Evolutionary conservation across 75 land plant species (phyloP), one percentile per base, ranked within the genome.

Genomic region (Picea sitchensis): DNA sequence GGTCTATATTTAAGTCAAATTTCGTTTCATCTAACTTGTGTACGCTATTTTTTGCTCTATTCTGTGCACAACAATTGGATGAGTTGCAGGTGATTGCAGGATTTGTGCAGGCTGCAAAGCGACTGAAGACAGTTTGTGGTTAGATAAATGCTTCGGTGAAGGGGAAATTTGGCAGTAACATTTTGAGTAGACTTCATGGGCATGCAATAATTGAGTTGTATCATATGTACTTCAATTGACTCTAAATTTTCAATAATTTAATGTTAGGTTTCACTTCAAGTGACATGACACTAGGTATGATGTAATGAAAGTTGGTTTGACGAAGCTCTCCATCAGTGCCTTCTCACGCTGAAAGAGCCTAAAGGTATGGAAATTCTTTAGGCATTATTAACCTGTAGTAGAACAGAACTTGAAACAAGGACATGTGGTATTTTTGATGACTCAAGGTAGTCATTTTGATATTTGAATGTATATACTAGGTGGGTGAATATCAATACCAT

Each of bases 81-180:
- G 98, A 96, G 89, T 79, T 87, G 83, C 95, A 94, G 84, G 98
- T 96, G 34, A 96, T 96, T 59, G 82, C 88, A 21, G 91, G 94
- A 74, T 96, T 96, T 81, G 88, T 89, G 81, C 87, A 94, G 47
- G 90, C 96, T 65, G 98, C 96, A 13, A 96, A 91, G 83, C 87
- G 96, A 69, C 82, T 89, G 54, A 93, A 91, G 81, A 83, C 88
- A 8, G 87, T 85, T 23, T 85, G 85, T 71, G 51, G 56, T 71
- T 71, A 71, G 74, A 44, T 71, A 23, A 14, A 41, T 41, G 54
- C 23, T 23, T 18, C 8, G 26, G 44, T 20, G 20, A 67, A 32
- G 20, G 36, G 56, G 23, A 44, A n/a, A 71, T 18, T 7, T 14
- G 12, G 4, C 7, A 47, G 12, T 5, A 20, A n/a, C 74, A 38